phyloP scores from a whole-genome alignment of 257 asterid genomes.

The Solanum virginianum region DNA sequence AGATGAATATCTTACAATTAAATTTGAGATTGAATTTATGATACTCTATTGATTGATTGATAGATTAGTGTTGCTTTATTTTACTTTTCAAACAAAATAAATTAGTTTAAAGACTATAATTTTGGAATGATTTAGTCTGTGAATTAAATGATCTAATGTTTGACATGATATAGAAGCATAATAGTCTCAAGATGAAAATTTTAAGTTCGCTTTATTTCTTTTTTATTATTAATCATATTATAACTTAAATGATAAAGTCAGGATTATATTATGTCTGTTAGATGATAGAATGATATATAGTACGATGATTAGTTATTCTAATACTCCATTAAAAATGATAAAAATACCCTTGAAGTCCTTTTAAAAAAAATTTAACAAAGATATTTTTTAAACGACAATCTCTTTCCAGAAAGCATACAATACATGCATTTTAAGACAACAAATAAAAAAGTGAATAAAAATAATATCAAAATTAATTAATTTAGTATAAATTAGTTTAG shows the following conservation, averaged over 20 bases:
- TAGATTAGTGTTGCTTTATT: neutral
- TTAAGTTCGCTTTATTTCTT: neutral
- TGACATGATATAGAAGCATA: neutral
- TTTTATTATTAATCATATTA: neutral
- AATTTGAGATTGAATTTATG: neutral
- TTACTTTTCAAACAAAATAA: neutral
- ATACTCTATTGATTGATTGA: neutral
- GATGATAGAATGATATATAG: neutral
- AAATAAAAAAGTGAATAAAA: too few relatives aligned
- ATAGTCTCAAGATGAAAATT: neutral
- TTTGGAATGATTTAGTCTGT: accelerated
- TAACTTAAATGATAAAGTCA: neutral
- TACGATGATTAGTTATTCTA: neutral
- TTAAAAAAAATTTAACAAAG: neutral
- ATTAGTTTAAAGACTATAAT: neutral
- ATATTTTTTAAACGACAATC: neutral
- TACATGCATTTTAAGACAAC: too few relatives aligned
- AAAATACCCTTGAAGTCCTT: neutral
- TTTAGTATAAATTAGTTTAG: too few relatives aligned
- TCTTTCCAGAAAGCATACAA: too few relatives aligned
- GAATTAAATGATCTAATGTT: neutral
- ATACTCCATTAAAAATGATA: neutral
- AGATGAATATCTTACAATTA: neutral
- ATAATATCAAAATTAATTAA: too few relatives aligned
- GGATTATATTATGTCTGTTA: neutral